phyloP scores from a whole-genome alignment of 164 flowering plant genomes.

The Vitis rotundifolia region DNA sequence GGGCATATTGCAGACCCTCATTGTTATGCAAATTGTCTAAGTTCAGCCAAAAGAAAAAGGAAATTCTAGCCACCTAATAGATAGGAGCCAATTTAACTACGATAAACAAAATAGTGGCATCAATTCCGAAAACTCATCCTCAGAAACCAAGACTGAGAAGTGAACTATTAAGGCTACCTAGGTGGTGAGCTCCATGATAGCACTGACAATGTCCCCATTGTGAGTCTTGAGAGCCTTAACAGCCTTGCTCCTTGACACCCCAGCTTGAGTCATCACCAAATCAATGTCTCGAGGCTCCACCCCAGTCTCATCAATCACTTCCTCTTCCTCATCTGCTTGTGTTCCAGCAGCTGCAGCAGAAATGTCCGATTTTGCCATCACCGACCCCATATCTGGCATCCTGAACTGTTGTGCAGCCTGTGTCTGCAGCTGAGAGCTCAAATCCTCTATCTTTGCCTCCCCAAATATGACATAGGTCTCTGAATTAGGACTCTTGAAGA shows the following conservation, averaged over 20 bases:
- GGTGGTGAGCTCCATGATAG: conserved; percentile 91
- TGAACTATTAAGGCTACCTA: conserved; percentile 18
- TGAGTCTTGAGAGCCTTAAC: conserved; percentile 74
- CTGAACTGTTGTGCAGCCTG: conserved; percentile 96
- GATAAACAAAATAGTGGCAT: not conserved
- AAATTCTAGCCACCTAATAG: not conserved
- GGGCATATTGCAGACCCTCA: not conserved
- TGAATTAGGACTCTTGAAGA: conserved; percentile 89
- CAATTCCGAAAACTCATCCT: conserved; percentile 14
- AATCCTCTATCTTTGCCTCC: conserved; percentile 91
- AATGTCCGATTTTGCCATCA: conserved; percentile 53
- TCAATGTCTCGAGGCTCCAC: conserved; percentile 85
- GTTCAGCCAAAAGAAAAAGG: too few relatives aligned
- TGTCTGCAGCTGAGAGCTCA: conserved; percentile 89
- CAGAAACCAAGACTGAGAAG: not conserved
- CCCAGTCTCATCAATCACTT: conserved; percentile 81
- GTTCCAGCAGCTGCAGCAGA: conserved; percentile 42
- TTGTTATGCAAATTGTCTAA: not conserved
- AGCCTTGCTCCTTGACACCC: conserved; percentile 81
- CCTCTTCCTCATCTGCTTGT: conserved; percentile 72
- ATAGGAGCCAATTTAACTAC: not conserved
- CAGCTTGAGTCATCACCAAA: conserved; percentile 88
- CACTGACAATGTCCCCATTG: conserved; percentile 86
- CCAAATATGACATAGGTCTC: conserved; percentile 88
- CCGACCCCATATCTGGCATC: conserved; percentile 63